These are phyloP conservation scores for Fusarium sp. DNA, from an alignment of 2,329 filamentous ascomycete genomes.

Conservation along the genomic window DNA sequence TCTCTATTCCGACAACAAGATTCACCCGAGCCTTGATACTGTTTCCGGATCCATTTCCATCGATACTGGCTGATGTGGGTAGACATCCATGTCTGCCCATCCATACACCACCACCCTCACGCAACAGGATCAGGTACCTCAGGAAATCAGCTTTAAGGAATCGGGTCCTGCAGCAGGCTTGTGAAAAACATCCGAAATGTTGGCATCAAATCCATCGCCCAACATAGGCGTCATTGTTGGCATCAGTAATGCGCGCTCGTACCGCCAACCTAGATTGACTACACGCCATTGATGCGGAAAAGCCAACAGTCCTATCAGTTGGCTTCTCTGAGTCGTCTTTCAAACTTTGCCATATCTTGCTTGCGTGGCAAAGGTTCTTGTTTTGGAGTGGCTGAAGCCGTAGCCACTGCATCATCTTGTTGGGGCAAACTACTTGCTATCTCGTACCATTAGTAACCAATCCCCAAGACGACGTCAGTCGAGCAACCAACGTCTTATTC, in stretches of 20 bases:
- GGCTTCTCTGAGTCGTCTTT: conserved; percentile 48
- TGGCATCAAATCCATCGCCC: conserved; percentile 74
- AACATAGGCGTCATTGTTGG: conserved; percentile 57
- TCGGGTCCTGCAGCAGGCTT: conserved; percentile 60
- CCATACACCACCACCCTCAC: conserved; percentile 79
- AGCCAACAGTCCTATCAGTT: conserved; percentile 46
- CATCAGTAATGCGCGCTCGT: conserved; percentile 49
- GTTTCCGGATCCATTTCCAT: conserved; percentile 74
- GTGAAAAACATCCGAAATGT: conserved; percentile 63
- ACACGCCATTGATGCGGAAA: conserved; percentile 45
- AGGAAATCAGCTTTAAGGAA: conserved; percentile 72
- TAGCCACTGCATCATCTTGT: neutral
- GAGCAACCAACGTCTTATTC: conserved; percentile 14
- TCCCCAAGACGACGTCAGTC: neutral
- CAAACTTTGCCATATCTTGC: conserved; percentile 52
- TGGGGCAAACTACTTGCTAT: conserved; percentile 4
- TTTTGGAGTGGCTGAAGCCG: neutral
- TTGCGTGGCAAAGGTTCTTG: conserved; percentile 38
- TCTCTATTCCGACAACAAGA: conserved; percentile 78
- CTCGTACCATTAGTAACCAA: neutral
- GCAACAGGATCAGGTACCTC: conserved; percentile 71
- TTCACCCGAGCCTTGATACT: conserved; percentile 67
- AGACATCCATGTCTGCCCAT: conserved; percentile 77
- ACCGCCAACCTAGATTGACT: conserved; percentile 46
- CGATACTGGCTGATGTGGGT: conserved; percentile 71